Base-by-base conservation (phyloP, 2,329 filamentous ascomycete species). In the Raffaelea ambrosiae region DNA sequence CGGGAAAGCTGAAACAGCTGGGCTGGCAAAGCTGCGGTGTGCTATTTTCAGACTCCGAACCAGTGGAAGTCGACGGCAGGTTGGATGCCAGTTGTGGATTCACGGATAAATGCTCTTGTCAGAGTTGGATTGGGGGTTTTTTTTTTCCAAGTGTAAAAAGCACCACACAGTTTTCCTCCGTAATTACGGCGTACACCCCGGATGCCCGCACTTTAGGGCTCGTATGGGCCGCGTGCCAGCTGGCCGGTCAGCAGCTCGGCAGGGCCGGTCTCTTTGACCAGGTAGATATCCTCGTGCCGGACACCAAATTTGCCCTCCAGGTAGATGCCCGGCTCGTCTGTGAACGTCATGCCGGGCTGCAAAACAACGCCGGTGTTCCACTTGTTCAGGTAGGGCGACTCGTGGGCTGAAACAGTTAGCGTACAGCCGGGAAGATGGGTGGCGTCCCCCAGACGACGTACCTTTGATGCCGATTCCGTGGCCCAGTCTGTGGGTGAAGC, bases 391-490 rank as follows among this genome's bases (percentile, higher is more conserved):
- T 83, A 83, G 0, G 79, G 79, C 26, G 75, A 78, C 57, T 83
- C 79, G 53, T 83, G 79, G 1, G 79, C 79, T 57, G 44, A 16
- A 7, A 33, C n/a, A 20, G 22, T 11, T 18, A 19, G 14, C n/a
- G n/a, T n/a, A n/a, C n/a, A n/a, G n/a, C n/a, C n/a, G n/a, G n/a
- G n/a, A n/a, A n/a, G n/a, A n/a, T n/a, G n/a, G n/a, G n/a, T n/a
- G n/a, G n/a, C n/a, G n/a, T n/a, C n/a, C n/a, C n/a, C n/a, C n/a
- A n/a, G n/a, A n/a, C n/a, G n/a, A 29, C 52, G 18, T 54, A 61
- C 62, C 63, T 61, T 83, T 83, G 57, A 84, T 81, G 0, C 79
- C 80, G 43, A 84, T 81, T 2, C 79, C 75, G 54, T 84, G 80
- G 1, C 79, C 79, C 1, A 83, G 64, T 1, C 79, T 70, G 54